Evolutionary conservation across 1,139 yeast genomes (phyloP).

Genomic region (Lodderomyces pseudojiufengensis): DNA sequence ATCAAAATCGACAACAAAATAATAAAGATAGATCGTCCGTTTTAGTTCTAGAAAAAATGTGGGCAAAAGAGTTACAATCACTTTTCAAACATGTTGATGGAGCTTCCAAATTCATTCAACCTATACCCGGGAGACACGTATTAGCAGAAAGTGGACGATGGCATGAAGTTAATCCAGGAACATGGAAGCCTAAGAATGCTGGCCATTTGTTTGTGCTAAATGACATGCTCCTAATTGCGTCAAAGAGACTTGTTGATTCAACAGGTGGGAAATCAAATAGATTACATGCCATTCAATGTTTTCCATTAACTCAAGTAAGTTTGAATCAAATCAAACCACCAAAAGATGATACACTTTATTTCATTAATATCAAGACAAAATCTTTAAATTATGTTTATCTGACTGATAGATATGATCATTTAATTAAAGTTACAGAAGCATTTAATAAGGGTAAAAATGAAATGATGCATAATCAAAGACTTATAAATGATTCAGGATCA

Average conservation of each 20-base stretch:
- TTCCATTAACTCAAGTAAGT: slow-evolving; percentile 65
- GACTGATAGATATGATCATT: slow-evolving; percentile 61
- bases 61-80: slow-evolving; percentile 72
- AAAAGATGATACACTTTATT: slow-evolving; percentile 29
- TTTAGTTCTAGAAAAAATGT: slow-evolving; percentile 68
- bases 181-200: slow-evolving; percentile 77
- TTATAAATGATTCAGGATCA: slow-evolving; percentile 21
- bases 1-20: slow-evolving; percentile 12
- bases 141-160: slow-evolving; percentile 79
- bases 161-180: slow-evolving; percentile 84
- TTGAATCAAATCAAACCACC: slow-evolving; percentile 37
- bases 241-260: slow-evolving; percentile 43
- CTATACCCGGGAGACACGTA: slow-evolving; percentile 78
- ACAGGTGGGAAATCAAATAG: slow-evolving; percentile 21
- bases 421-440: slow-evolving; percentile 52
- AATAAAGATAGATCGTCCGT: slow-evolving; percentile 65
- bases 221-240: slow-evolving; percentile 74
- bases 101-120: slow-evolving; percentile 75
- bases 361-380: slow-evolving; percentile 45
- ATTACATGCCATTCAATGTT: slow-evolving; percentile 73
- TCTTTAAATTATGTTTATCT: slow-evolving; percentile 58
- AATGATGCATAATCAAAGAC: slow-evolving; percentile 44
- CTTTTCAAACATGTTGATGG: slow-evolving; percentile 86
- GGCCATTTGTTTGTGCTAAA: slow-evolving; percentile 74
- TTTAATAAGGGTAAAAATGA: slow-evolving; percentile 66